Evolutionary conservation across 768 basidiomycete species (phyloP), one percentile per base, ranked within the genome.

Genomic region (Lactarius indigo): DNA sequence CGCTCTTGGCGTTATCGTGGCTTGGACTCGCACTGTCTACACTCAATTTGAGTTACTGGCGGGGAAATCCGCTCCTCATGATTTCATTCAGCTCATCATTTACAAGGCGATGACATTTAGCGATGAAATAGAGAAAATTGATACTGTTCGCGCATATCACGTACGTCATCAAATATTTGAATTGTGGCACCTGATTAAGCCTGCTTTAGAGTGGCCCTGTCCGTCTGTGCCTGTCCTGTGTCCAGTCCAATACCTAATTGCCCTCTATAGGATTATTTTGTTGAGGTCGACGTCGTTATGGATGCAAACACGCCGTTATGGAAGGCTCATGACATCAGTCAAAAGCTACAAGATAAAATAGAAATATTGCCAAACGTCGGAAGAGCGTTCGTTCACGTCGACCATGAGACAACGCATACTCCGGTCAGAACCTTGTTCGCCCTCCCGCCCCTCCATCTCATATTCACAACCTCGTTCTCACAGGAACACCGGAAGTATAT

Each of bases 261-360:
- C 18, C 37, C 44, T 23, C 52, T 35, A 5, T 72, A 91, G 89
- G 85, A 93, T 66, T 96, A 94, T 74, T 92, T 95, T 74, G 95
- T 98, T 55, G 97, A 98, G 77, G 83, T 98, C 17, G 97, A 99
- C 75, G 85, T 98, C 56, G 96, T 98, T 52, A 92, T 98, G 89
- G 84, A 88, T 67, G 89, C 89, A 12, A 86, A 86, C 64, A 97
- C 94, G 30, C 92, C 94, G 0, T 79, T 98, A 1, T 92, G 90
- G 88, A 89, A 88, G 75, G 92, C 93, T 23, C 92, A 94, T 74
- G 92, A 94, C 75, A 73, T 92, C 66, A 89, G 89, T 71, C 92
- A 94, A 76, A 82, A 88, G 68, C 77, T 94, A 20, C 92, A 94
- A 73, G 93, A 94, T 74, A 92, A 90, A 78, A 87, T 97, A 57